Evolutionary conservation across 1,139 yeast genomes (phyloP).

Genomic region (Protomyces gravidus): DNA sequence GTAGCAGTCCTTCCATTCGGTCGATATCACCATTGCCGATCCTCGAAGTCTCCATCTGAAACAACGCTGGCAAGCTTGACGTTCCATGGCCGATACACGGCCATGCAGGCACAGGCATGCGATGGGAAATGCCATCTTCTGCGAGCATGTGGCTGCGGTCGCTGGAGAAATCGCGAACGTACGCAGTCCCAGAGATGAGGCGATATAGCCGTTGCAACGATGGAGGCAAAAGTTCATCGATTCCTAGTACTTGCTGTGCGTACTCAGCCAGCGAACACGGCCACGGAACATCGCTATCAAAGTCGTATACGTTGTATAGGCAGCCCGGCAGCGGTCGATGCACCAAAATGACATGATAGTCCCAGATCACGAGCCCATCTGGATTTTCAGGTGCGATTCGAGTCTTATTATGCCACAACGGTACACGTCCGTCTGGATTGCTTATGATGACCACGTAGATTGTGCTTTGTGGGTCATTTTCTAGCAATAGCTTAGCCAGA

Average conservation of each 20-base stretch:
- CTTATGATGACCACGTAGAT: conserved; percentile 11
- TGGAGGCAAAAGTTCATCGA: neutral
- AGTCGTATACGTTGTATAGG: conserved; percentile 21
- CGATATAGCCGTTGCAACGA: conserved; percentile 4
- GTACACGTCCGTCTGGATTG: conserved; percentile 2
- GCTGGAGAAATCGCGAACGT: conserved; percentile 4
- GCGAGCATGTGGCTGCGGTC: conserved; percentile 21
- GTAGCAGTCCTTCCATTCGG: neutral
- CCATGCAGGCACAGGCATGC: neutral
- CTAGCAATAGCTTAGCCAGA: conserved; percentile 1
- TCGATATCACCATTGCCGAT: neutral
- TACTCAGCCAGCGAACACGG: conserved; percentile 4
- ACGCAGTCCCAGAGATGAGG: conserved; percentile 7
- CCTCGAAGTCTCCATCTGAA: neutral
- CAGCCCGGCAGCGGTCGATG: neutral
- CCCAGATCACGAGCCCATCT: conserved; percentile 23
- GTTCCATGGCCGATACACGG: conserved; percentile 3
- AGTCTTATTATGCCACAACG: conserved; percentile 14
- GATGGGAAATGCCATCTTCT: conserved; percentile 1
- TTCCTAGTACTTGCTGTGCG: neutral
- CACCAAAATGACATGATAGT: conserved; percentile 19
- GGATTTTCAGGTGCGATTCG: conserved; percentile 1
- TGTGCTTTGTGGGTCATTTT: neutral
- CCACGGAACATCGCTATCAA: conserved; percentile 17
- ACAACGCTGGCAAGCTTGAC: neutral